Conservation (phyloP, 441 rosid genomes). For the Adansonia madagascariensis region DNA sequence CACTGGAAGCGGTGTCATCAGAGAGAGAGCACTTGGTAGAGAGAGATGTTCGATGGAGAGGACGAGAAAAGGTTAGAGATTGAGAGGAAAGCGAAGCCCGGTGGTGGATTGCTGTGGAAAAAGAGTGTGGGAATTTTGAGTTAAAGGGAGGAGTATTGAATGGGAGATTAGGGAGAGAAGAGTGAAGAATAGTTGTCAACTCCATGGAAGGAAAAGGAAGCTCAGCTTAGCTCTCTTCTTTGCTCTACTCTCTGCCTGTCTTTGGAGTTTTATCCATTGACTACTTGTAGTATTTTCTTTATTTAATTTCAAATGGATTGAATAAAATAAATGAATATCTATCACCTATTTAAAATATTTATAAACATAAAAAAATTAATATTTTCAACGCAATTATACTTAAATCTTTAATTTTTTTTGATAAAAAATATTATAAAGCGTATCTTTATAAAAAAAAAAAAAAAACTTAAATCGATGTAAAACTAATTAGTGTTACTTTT, state of each 20-base stretch:
- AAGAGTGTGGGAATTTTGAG: constrained; percentile 14
- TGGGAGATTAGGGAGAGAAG: constrained; percentile 33
- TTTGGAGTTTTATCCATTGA: constrained; percentile 3
- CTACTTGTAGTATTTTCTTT: background rate
- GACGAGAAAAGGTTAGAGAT: constrained; percentile 27
- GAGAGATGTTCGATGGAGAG: constrained; percentile 28
- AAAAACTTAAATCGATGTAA: too few relatives aligned
- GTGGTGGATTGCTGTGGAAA: background rate
- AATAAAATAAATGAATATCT: too few relatives aligned
- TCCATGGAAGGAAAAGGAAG: constrained; percentile 37
- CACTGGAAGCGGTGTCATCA: constrained; percentile 48
- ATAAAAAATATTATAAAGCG: too few relatives aligned
- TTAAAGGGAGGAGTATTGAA: constrained; percentile 31
- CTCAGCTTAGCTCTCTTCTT: background rate
- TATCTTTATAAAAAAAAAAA: too few relatives aligned
- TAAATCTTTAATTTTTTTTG: too few relatives aligned
- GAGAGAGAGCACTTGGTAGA: constrained; percentile 44
- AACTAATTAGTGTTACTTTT: too few relatives aligned
- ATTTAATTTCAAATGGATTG: too few relatives aligned
- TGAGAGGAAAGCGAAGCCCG: constrained; percentile 16
- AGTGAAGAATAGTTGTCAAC: constrained; percentile 29
- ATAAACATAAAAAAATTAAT: too few relatives aligned
- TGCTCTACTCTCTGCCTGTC: background rate
- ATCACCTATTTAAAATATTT: too few relatives aligned
- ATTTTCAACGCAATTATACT: too few relatives aligned